These are phyloP conservation scores for Stemphylium vesicarium DNA, from an alignment of 2,329 filamentous ascomycete genomes.

Conservation along the genomic window DNA sequence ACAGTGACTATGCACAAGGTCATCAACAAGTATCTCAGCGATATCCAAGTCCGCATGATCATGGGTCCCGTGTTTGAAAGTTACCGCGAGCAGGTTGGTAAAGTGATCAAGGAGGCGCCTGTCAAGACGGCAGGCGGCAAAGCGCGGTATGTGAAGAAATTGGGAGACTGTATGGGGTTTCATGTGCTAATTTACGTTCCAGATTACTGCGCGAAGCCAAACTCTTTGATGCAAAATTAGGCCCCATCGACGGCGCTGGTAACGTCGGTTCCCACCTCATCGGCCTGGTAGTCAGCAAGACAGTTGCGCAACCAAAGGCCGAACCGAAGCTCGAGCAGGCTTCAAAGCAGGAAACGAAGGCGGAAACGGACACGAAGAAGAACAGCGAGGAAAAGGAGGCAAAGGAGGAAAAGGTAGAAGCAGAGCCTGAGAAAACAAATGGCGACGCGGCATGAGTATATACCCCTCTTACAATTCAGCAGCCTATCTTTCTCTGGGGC, in stretches of 20 bases:
- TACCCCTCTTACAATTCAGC: background rate
- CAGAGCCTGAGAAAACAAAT: background rate
- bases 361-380: background rate
- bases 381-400: background rate
- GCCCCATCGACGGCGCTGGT: conserved; percentile 79
- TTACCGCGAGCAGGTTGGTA: conserved; percentile 80
- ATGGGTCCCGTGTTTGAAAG: conserved; percentile 84
- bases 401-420: background rate
- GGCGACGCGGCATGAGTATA: background rate
- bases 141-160: conserved; percentile 69
- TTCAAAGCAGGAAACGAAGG: background rate
- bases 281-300: conserved; percentile 68
- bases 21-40: conserved; percentile 79
- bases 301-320: conserved; percentile 25
- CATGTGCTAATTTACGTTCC: conserved; percentile 16
- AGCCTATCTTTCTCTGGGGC: no score
- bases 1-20: conserved; percentile 85
- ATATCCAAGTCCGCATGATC: conserved; percentile 77
- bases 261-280: conserved; percentile 74
- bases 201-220: conserved; percentile 81
- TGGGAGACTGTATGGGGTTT: no score
- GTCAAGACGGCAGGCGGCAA: conserved; percentile 72
- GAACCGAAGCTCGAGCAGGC: conserved; percentile 8
- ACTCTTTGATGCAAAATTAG: conserved; percentile 71
- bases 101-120: conserved; percentile 69